phyloP scores from a whole-genome alignment of 306 rosid genomes.

The Castanospermum australe region DNA sequence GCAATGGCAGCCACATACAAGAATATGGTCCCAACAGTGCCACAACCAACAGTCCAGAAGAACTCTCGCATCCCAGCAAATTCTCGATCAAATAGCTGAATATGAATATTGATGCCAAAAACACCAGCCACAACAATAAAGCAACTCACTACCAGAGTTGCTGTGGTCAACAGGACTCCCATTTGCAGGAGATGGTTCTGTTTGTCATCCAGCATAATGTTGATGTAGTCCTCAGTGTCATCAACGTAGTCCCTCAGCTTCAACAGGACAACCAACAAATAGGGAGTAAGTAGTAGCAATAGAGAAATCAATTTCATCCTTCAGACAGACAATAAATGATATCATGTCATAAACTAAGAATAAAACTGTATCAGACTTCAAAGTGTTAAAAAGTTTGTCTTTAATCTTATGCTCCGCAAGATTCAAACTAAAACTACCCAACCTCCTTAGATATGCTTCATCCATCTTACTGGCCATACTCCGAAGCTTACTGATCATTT shows the following conservation, averaged over 20 bases:
- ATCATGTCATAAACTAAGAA: neutral
- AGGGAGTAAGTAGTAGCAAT: neutral
- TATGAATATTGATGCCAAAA: conserved; percentile 67
- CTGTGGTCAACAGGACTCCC: conserved; percentile 76
- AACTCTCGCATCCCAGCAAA: conserved; percentile 39
- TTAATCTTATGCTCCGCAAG: neutral
- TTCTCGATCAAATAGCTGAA: conserved; percentile 31
- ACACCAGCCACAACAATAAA: conserved; percentile 66
- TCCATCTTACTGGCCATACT: neutral
- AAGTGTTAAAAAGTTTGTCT: neutral
- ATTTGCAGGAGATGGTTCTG: conserved; percentile 81
- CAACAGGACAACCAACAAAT: conserved; percentile 8
- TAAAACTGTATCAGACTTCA: neutral
- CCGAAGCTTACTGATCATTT: neutral
- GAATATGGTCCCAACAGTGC: conserved; percentile 43
- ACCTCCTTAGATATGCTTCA: neutral
- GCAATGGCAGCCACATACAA: conserved; percentile 57
- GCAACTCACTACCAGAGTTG: conserved; percentile 55
- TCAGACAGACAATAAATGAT: neutral
- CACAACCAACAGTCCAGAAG: conserved; percentile 51
- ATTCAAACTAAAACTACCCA: neutral
- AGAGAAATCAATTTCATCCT: neutral
- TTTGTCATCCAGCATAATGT: conserved; percentile 88
- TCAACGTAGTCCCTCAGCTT: conserved; percentile 83
- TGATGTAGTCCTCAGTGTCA: conserved; percentile 90